phyloP scores from a whole-genome alignment of 768 basidiomycete genomes.

The Udeniomyces megalosporus region DNA sequence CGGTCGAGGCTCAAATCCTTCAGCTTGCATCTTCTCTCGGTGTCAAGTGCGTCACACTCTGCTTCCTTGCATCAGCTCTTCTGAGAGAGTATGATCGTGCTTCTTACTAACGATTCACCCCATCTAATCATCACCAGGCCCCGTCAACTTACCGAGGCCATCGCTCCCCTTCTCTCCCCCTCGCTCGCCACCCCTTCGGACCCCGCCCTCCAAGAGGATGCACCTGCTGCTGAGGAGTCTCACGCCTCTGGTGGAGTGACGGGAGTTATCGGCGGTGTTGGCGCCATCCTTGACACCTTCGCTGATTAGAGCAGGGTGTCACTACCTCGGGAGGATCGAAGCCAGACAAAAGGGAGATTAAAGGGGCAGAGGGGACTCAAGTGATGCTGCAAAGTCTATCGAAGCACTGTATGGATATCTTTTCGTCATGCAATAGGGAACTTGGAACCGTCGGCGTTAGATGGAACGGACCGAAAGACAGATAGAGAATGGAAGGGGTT shows the following conservation, averaged over 20 bases:
- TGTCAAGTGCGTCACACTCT: conserved; percentile 8
- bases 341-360: too few species aligned
- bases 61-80: not conserved
- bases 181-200: not conserved
- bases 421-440: too few species aligned
- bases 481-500: too few species aligned
- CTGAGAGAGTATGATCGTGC: not conserved
- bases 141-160: conserved; percentile 12
- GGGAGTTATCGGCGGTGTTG: conserved; percentile 10
- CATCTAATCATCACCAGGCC: conserved; percentile 8
- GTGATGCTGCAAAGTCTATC: too few species aligned
- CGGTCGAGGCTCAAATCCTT: conserved; percentile 9
- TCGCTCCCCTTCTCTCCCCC: conserved; percentile 12
- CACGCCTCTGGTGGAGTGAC: not conserved
- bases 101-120: too few species aligned
- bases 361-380: too few species aligned
- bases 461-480: too few species aligned
- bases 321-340: too few species aligned
- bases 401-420: too few species aligned
- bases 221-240: not conserved
- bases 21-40: conserved; percentile 8
- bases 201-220: not conserved
- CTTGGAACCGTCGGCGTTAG: too few species aligned
- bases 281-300: conserved; percentile 5
- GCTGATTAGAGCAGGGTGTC: too few species aligned